These are phyloP conservation scores for Schizosaccharomyces osmophilus DNA, from an alignment of 805 yeast genomes.

Conservation along the genomic window DNA sequence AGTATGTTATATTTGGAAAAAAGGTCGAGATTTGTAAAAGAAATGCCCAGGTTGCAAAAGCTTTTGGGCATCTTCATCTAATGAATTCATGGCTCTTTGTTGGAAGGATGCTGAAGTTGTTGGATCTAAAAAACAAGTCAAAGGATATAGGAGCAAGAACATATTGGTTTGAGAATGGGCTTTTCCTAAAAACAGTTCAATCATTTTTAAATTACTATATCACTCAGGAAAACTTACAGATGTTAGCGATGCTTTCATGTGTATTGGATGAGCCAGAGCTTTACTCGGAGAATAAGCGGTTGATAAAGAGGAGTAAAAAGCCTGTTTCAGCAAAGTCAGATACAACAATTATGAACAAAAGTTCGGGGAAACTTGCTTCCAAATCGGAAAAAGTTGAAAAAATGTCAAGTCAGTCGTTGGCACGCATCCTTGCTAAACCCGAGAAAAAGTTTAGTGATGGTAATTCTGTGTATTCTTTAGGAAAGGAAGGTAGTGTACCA, in stretches of 20 bases:
- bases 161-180: conserved; percentile 62
- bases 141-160: background rate
- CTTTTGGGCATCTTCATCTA: conserved; percentile 34
- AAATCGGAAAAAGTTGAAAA: background rate
- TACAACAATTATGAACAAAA: too few relatives aligned
- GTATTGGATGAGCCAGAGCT: conserved; percentile 23
- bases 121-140: too few relatives aligned
- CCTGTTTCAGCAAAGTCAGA: too few relatives aligned
- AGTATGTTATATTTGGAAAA: conserved; percentile 27
- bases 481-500: background rate
- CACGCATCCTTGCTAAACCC: background rate
- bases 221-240: conserved; percentile 42
- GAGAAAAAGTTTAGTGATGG: background rate
- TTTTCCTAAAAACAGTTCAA: conserved; percentile 47
- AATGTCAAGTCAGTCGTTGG: background rate
- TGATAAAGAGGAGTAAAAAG: too few relatives aligned
- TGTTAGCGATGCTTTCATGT: conserved; percentile 76
- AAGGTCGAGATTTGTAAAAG: conserved; percentile 25
- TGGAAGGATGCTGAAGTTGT: conserved; percentile 8
- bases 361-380: too few relatives aligned
- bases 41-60: conserved; percentile 47
- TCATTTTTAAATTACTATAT: conserved; percentile 43
- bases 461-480: background rate
- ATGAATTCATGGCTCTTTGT: conserved; percentile 47
- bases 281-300: background rate